phyloP scores from a whole-genome alignment of 2,329 filamentous ascomycete genomes.

The Neopestalotiopsis sp. region DNA sequence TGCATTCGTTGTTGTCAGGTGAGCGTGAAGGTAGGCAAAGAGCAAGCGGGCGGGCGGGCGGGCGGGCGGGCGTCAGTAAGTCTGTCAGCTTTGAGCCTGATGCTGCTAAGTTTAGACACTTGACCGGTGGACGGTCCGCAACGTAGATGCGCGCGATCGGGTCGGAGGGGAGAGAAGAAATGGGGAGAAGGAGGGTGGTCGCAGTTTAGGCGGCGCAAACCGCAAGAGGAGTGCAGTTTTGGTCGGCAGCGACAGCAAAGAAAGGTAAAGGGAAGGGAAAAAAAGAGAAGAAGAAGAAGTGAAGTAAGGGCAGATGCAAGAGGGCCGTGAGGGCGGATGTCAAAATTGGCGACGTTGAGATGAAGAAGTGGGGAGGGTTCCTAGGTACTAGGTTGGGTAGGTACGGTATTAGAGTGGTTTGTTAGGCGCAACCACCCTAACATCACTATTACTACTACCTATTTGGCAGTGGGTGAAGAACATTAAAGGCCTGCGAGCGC shows the following conservation, averaged over 20 bases:
- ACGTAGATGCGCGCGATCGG: not conserved
- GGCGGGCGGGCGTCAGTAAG: not conserved
- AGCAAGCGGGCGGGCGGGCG: not conserved
- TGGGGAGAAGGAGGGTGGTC: not conserved
- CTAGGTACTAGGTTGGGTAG: not conserved
- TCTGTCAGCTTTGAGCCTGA: slow-evolving; percentile 9
- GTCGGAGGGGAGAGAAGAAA: not conserved
- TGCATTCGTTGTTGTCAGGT: slow-evolving; percentile 5
- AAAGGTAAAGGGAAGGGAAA: not conserved
- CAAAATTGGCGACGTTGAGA: slow-evolving; percentile 16
- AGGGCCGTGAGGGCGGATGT: slow-evolving; percentile 9
- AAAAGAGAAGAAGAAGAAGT: not conserved
- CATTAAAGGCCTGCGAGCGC: not conserved
- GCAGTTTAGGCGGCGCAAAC: slow-evolving; percentile 6
- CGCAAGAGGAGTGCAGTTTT: not conserved
- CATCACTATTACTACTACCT: not conserved
- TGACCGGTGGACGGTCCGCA: slow-evolving; percentile 5
- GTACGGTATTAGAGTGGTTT: no score
- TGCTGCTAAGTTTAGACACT: slow-evolving; percentile 14
- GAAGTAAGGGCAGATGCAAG: not conserved
- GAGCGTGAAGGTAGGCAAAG: not conserved
- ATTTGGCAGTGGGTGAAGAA: not conserved
- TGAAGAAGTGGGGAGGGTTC: slow-evolving; percentile 11
- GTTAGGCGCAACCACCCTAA: slow-evolving; percentile 1
- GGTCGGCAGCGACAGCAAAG: not conserved